Percentiles rank a stretch among this genome's conserved stretches.
Conservation (phyloP, 352 stramenopile genomes). For the Globisporangium irregulare region DNA sequence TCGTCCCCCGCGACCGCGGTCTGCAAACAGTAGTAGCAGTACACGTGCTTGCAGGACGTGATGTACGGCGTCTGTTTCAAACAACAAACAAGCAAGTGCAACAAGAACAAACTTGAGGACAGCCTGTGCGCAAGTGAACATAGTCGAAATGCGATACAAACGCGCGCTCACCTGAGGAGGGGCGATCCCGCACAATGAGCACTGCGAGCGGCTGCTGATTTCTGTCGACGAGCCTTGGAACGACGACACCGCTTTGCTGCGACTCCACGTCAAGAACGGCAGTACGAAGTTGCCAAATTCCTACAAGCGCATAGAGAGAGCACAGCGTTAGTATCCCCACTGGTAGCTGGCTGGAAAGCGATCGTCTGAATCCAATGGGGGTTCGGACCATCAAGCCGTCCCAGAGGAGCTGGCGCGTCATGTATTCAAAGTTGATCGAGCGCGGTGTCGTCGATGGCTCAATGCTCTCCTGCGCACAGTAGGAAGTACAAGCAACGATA, state of each 20-base stretch:
- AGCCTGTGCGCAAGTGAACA: neutral
- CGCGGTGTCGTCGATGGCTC: slow-evolving; percentile 46
- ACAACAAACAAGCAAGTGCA: neutral
- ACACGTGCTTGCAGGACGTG: slow-evolving; percentile 83
- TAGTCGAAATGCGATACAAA: neutral
- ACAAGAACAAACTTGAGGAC: neutral
- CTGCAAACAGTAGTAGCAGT: slow-evolving; percentile 86
- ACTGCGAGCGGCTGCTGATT: slow-evolving; percentile 30
- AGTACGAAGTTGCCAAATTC: slow-evolving; percentile 81
- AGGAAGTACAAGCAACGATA: neutral
- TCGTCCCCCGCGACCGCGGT: slow-evolving; percentile 68
- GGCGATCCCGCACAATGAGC: slow-evolving; percentile 57
- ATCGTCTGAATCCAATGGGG: too few relatives aligned
- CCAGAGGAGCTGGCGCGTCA: slow-evolving; percentile 84
- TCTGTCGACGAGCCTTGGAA: slow-evolving; percentile 12
- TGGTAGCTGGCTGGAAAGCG: too few relatives aligned
- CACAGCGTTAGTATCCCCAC: neutral
- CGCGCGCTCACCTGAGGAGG: slow-evolving; percentile 37
- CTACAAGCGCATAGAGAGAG: slow-evolving; percentile 22
- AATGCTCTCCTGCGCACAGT: slow-evolving; percentile 46
- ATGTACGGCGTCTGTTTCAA: slow-evolving; percentile 75
- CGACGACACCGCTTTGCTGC: slow-evolving; percentile 23
- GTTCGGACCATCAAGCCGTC: slow-evolving; percentile 66
- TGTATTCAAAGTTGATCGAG: slow-evolving; percentile 86
- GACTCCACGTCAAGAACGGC: slow-evolving; percentile 68